These are phyloP conservation scores for Neonectria punicea DNA, from an alignment of 2,329 filamentous ascomycete species.

Conservation along the genomic window DNA sequence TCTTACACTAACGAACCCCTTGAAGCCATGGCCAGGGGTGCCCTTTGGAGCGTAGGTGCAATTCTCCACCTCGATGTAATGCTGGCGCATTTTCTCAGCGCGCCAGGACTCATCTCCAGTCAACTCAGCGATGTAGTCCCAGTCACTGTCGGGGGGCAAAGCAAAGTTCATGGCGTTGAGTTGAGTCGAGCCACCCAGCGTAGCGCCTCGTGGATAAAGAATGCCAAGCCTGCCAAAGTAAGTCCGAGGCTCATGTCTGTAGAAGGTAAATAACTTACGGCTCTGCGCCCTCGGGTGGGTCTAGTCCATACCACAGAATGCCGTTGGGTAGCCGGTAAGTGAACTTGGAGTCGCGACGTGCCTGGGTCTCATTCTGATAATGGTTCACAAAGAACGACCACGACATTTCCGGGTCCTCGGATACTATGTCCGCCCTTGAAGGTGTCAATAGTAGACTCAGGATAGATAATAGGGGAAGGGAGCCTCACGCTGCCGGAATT, in stretches of 20 bases:
- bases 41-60: slow-evolving; percentile 51
- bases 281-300: slow-evolving; percentile 47
- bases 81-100: slow-evolving; percentile 51
- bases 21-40: slow-evolving; percentile 53
- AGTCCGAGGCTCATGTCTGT: background rate
- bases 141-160: slow-evolving; percentile 29
- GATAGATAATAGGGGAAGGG: background rate
- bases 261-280: slow-evolving; percentile 22
- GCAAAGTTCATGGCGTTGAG: slow-evolving; percentile 37
- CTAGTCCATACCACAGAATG: slow-evolving; percentile 33
- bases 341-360: slow-evolving; percentile 33
- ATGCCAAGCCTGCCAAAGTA: slow-evolving; percentile 26
- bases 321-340: slow-evolving; percentile 34
- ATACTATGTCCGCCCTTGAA: slow-evolving; percentile 12
- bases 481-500: slow-evolving; percentile 27
- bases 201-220: slow-evolving; percentile 37
- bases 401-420: slow-evolving; percentile 33
- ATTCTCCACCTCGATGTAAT: slow-evolving; percentile 54
- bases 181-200: slow-evolving; percentile 31
- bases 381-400: slow-evolving; percentile 73
- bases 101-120: slow-evolving; percentile 57
- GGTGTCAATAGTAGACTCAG: background rate
- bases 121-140: slow-evolving; percentile 49
- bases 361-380: slow-evolving; percentile 51
- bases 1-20: slow-evolving; percentile 47